Conservation (phyloP, 2,329 filamentous ascomycete species). For the Colletotrichum sp. region DNA sequence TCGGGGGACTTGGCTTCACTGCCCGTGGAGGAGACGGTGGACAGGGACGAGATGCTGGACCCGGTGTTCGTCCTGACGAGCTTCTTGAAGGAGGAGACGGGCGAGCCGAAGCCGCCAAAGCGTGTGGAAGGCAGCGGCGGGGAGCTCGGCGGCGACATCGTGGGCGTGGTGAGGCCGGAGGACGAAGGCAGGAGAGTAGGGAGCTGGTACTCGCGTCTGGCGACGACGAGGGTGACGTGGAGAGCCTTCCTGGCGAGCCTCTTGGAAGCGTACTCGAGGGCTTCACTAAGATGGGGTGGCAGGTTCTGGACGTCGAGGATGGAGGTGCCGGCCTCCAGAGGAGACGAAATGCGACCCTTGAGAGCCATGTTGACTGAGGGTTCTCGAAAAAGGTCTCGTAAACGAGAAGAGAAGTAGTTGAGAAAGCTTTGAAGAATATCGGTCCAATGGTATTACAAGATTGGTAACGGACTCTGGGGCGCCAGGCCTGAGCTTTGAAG, state of each 20-base stretch:
- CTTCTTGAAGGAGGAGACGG: slow-evolving; percentile 39
- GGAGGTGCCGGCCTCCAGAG: slow-evolving; percentile 66
- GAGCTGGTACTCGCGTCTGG: slow-evolving; percentile 61
- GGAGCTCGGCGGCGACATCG: slow-evolving; percentile 31
- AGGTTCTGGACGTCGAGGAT: slow-evolving; percentile 63
- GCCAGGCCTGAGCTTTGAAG: slow-evolving; percentile 10
- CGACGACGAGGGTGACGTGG: slow-evolving; percentile 62
- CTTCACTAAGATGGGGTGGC: slow-evolving; percentile 57
- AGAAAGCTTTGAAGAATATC: neutral
- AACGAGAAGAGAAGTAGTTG: neutral
- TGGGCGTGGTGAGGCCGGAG: slow-evolving; percentile 29
- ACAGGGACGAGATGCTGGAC: slow-evolving; percentile 26
- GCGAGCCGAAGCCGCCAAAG: slow-evolving; percentile 28
- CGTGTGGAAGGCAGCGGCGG: slow-evolving; percentile 25
- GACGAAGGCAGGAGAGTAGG: slow-evolving; percentile 38
- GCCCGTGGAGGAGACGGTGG: slow-evolving; percentile 19
- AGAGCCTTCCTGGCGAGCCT: slow-evolving; percentile 60
- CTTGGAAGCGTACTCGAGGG: slow-evolving; percentile 63
- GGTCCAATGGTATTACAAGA: neutral
- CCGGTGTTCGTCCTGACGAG: slow-evolving; percentile 43
- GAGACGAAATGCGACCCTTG: slow-evolving; percentile 65
- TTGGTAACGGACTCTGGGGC: neutral
- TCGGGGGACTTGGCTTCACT: slow-evolving; percentile 28
- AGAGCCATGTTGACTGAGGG: slow-evolving; percentile 42
- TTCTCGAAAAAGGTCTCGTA: neutral